These are phyloP conservation scores for Echria macrotheca DNA, from an alignment of 495 filamentous ascomycete genomes.

Conservation along the genomic window DNA sequence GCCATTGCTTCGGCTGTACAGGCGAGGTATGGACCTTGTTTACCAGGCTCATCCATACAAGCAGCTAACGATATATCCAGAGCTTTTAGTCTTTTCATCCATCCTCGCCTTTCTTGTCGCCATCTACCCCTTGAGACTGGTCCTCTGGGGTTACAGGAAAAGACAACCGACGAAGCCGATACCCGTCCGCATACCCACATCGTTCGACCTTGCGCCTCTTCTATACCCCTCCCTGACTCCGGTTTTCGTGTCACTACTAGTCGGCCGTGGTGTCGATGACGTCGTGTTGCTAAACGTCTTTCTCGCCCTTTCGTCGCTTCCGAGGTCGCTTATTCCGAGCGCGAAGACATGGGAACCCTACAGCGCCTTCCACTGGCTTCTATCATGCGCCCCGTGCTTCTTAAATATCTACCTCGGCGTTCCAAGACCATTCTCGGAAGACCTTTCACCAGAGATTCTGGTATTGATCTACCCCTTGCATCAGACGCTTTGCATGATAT, in stretches of 20 bases:
- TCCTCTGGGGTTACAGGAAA: slow-evolving; percentile 36
- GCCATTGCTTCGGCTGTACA: slow-evolving; percentile 27
- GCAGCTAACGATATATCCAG: no score
- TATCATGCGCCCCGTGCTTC: slow-evolving; percentile 53
- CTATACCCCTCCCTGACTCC: slow-evolving; percentile 79
- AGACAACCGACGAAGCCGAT: slow-evolving; percentile 31
- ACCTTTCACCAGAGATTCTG: slow-evolving; percentile 54
- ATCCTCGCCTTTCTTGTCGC: slow-evolving; percentile 23
- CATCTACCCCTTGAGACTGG: slow-evolving; percentile 44
- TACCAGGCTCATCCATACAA: no score
- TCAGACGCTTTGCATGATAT: slow-evolving; percentile 65
- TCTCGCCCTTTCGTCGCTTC: slow-evolving; percentile 72
- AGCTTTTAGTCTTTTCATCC: slow-evolving; percentile 23
- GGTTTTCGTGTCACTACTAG: slow-evolving; percentile 68
- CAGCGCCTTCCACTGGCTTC: slow-evolving; percentile 65
- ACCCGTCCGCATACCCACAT: slow-evolving; percentile 53
- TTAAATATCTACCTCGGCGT: slow-evolving; percentile 38
- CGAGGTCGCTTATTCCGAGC: slow-evolving; percentile 64
- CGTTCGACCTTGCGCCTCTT: slow-evolving; percentile 87
- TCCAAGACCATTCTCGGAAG: background rate
- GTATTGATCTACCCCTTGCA: slow-evolving; percentile 79
- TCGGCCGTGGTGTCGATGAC: slow-evolving; percentile 51
- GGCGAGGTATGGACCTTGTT: slow-evolving; percentile 26
- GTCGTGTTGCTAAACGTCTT: slow-evolving; percentile 73
- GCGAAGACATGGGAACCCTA: slow-evolving; percentile 47